Base-by-base conservation (phyloP, 2,329 filamentous ascomycete species). In the Fonsecaea multimorphosa region DNA sequence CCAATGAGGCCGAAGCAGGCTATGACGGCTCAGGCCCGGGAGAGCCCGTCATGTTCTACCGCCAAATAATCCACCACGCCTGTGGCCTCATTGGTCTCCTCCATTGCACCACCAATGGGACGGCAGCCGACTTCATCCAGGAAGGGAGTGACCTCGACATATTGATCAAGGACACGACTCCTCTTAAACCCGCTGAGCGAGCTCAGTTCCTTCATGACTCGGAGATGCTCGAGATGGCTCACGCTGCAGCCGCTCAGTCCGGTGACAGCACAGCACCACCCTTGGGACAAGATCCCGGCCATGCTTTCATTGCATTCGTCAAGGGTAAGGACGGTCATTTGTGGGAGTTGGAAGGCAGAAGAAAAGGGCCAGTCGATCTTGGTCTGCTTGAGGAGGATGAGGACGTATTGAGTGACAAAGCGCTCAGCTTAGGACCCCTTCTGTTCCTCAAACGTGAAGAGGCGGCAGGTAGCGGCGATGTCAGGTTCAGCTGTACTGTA, bases 21-120 rank as follows among this genome's bases (percentile, higher is more conserved):
- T 87, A 87, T 69, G 70, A 77, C 3, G 80, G 79, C 9, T 79
- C 72, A 22, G 85, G 85, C 24, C 73, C 77, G 0, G 69, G 77
- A 1, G 84, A 87, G 64, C 83, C 84, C 0, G 80, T 86, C 3
- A 75, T 87, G 24, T 88, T 85, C 85, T 86, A 85, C 74, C 81
- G 80, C 66, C 86, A 88, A 70, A 87, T 83, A 1, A 86, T 87
- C 63, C 79, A 82, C 16, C 78, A 87, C 70, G 83, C 85, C 0
- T 88, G 86, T 70, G 86, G 86, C 0, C 76, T 84, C n/a, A 86
- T 87, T 66, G 85, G 82, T 1, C 74, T 87, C 1, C 74, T 87
- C 2, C 86, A 88, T 72, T 79, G 79, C 65, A 70, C 86, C 24
- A 76, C 80, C 55, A 88, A 87, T 71, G 80, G 83, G 16, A 74